Conservation (phyloP, 768 basidiomycete genomes). For the Suillus paluster region DNA sequence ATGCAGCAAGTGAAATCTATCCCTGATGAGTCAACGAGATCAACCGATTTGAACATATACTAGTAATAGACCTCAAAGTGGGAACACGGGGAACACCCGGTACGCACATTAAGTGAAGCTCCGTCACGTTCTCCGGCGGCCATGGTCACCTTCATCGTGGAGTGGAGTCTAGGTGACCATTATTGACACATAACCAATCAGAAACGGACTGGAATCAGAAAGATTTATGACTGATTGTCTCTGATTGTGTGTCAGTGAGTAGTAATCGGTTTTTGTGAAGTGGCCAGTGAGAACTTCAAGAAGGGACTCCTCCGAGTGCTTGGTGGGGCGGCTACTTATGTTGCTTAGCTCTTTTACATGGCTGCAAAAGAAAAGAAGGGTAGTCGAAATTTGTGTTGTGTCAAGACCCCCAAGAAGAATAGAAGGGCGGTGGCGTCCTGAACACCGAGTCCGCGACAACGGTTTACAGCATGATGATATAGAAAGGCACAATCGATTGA, state of each 20-base stretch:
- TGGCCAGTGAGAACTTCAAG: neutral
- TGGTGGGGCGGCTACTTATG: neutral
- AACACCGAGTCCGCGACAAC: neutral
- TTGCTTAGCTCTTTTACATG: too few species aligned
- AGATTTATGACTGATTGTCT: neutral
- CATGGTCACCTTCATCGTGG: neutral
- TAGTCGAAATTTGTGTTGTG: neutral
- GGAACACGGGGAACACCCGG: neutral
- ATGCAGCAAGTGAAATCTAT: neutral
- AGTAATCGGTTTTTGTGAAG: neutral
- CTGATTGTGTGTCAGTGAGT: neutral
- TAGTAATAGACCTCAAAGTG: neutral
- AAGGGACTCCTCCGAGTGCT: neutral
- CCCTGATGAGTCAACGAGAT: neutral
- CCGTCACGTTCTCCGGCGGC: neutral
- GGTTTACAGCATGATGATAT: slow-evolving; percentile 3
- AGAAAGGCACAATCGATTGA: neutral
- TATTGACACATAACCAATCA: neutral
- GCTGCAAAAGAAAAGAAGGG: neutral
- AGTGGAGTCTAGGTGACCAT: neutral
- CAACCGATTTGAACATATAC: neutral
- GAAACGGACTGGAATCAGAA: neutral
- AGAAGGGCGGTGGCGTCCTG: neutral
- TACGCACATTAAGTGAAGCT: neutral
- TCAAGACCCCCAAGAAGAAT: neutral